Evolutionary conservation across 345 rosid species (phyloP).

Genomic region (Citrus reticulata): DNA sequence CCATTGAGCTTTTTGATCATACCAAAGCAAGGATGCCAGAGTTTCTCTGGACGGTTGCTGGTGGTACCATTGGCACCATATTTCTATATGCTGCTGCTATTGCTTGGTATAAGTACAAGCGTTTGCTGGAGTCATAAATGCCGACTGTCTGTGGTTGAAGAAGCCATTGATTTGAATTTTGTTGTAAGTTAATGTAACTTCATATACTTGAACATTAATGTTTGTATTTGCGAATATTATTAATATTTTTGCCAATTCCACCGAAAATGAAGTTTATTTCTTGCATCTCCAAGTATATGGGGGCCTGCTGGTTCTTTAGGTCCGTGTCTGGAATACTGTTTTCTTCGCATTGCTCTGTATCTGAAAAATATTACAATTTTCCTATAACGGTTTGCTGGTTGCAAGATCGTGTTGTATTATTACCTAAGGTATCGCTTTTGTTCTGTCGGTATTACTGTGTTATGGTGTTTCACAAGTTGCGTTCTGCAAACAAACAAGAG

Average conservation of each 20-base stretch:
- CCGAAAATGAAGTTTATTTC: not conserved
- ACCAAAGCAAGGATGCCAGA: conserved; percentile 23
- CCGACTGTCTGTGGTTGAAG: not conserved
- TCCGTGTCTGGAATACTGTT: too few relatives aligned
- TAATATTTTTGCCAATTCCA: not conserved
- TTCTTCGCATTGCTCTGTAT: too few relatives aligned
- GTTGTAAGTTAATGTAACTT: not conserved
- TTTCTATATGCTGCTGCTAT: conserved; percentile 70
- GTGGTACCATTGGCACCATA: conserved; percentile 53
- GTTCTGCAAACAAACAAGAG: not conserved
- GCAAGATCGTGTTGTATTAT: not conserved
- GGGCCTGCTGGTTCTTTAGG: too few relatives aligned
- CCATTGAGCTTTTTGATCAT: conserved; percentile 44
- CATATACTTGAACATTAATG: not conserved
- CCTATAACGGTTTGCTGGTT: not conserved
- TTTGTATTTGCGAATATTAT: not conserved
- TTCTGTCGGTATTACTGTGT: not conserved
- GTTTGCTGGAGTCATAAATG: conserved; percentile 49
- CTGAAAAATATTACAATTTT: not conserved
- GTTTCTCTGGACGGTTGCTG: conserved; percentile 74
- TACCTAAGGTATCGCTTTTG: too few relatives aligned
- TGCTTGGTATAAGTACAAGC: conserved; percentile 82
- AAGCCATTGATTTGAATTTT: not conserved
- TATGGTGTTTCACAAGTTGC: not conserved
- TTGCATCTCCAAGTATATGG: not conserved